Conservation (phyloP, 1,284 basidiomycete species). For the Tremellales sp. region DNA sequence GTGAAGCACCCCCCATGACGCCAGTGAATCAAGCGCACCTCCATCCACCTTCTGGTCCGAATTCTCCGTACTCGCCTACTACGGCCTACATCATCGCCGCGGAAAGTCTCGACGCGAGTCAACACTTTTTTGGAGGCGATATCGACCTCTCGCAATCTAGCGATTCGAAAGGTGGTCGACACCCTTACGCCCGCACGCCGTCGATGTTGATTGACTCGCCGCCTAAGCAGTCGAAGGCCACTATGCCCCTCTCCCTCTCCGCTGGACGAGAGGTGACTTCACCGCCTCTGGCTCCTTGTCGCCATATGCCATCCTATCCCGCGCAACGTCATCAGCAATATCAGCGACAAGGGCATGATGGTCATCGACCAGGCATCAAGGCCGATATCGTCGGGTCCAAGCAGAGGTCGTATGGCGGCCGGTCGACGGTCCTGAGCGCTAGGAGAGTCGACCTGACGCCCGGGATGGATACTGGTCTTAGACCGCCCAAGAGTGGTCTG, state of each 20-base stretch:
- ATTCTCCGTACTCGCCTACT: slow-evolving; percentile 21
- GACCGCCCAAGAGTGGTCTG: slow-evolving; percentile 22
- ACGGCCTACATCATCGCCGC: slow-evolving; percentile 21
- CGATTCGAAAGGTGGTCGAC: background rate
- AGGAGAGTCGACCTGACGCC: slow-evolving; percentile 11
- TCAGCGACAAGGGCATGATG: background rate
- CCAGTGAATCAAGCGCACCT: no score
- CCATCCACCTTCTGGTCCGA: slow-evolving; percentile 5
- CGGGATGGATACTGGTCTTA: slow-evolving; percentile 16
- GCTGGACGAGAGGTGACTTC: background rate
- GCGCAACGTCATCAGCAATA: background rate
- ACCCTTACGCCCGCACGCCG: background rate
- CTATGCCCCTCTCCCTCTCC: background rate
- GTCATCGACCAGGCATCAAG: no score
- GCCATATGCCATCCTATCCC: background rate
- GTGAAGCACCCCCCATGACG: no score
- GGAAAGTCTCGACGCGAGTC: slow-evolving; percentile 2
- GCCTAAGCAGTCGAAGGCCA: background rate
- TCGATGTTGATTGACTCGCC: background rate
- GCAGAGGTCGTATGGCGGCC: background rate
- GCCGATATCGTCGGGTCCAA: background rate
- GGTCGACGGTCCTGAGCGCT: background rate
- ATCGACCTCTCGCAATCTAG: slow-evolving; percentile 3
- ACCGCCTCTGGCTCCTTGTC: background rate
- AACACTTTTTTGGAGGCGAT: no score